Evolutionary conservation across 2,329 filamentous ascomycete genomes (phyloP), one percentile per base, ranked within the genome.

Genomic region (Hortaea sp.): DNA sequence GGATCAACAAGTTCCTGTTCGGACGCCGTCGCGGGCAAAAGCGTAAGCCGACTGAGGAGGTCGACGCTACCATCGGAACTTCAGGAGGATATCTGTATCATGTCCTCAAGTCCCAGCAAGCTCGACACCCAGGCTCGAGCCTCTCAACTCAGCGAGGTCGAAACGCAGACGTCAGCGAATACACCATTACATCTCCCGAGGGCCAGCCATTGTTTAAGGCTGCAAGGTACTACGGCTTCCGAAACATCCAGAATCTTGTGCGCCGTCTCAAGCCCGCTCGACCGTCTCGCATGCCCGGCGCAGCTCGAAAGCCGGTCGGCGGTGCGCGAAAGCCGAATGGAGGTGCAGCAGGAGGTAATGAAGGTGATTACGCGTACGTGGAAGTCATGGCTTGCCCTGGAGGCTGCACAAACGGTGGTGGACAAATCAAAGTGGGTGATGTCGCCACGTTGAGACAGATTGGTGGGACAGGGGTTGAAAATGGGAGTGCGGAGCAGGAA

Each of bases 361-460:
- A 59, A 35, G 58, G 50, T 52, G 87, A 95, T 32, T 89, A 89
- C 63, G 77, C 84, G n/a, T 97, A 94, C 66, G 85, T 97, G 29
- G 92, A 98, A 68, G 92, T 98, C 48, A 98, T 98, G 92, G 92
- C 92, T 10, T 98, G 92, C 65, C 92, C 92, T 0, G 92, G 92
- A n/a, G 92, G 92, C 3, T 98, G 92, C 69, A 98, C 92, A 45
- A 98, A 98, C 58, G 92, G 92, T 1, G 92, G 92, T 34, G 92
- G 92, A 1, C 92, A 98, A 70, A 82, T 98, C 63, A 95, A 95
- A 62, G 79, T 87, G 28, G 85, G 88, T 44, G 92, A 97, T 63
- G 79, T 85, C 5, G 69, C 66, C 38, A 64, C 66, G 5, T 51
- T 74, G 28, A 54, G 69, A 50, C 59, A 50, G 59, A 61, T 53